A percentile compares a stretch with the other conserved stretches of the same genome.
These are phyloP conservation scores for Penicillium paneum DNA, from an alignment of 2,329 filamentous ascomycete genomes.

Conservation along the genomic window DNA sequence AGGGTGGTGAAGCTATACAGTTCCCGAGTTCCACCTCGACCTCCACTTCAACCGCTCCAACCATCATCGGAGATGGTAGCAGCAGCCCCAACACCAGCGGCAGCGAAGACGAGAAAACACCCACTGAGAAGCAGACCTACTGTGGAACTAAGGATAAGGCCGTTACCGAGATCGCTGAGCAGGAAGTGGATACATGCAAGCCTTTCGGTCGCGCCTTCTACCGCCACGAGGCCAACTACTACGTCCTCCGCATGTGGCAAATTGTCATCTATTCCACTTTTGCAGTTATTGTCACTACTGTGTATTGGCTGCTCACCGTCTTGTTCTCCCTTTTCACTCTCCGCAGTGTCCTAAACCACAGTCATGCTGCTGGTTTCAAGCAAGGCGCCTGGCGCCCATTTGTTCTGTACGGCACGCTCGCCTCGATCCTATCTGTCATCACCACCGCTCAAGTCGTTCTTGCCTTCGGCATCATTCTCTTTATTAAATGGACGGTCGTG, in stretches of 20 bases:
- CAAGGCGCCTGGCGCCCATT: constrained; percentile 37
- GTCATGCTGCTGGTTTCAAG: constrained; percentile 21
- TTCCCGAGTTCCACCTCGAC: constrained; percentile 29
- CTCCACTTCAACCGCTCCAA: constrained; percentile 13
- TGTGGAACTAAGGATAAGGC: not conserved
- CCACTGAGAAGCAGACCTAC: constrained; percentile 6
- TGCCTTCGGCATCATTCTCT: constrained; percentile 46
- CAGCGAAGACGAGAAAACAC: constrained; percentile 5
- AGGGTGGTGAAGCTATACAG: constrained; percentile 51
- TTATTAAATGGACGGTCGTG: constrained; percentile 52
- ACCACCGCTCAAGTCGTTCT: constrained; percentile 45
- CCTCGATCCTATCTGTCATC: constrained; percentile 26
- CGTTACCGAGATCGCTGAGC: not conserved
- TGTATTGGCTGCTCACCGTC: constrained; percentile 51
- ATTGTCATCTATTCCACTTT: constrained; percentile 53
- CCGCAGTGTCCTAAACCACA: constrained; percentile 25
- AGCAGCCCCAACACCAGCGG: constrained; percentile 4
- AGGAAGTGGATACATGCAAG: constrained; percentile 30
- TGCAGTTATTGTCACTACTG: constrained; percentile 46
- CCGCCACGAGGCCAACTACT: constrained; percentile 50
- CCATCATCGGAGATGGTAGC: constrained; percentile 11
- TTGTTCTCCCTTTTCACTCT: constrained; percentile 50
- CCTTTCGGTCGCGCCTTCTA: constrained; percentile 59
- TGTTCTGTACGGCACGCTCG: constrained; percentile 34
- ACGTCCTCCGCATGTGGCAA: constrained; percentile 47